Evolutionary conservation across 345 rosid genomes (phyloP).

Genomic region (Syzygium oleosum): DNA sequence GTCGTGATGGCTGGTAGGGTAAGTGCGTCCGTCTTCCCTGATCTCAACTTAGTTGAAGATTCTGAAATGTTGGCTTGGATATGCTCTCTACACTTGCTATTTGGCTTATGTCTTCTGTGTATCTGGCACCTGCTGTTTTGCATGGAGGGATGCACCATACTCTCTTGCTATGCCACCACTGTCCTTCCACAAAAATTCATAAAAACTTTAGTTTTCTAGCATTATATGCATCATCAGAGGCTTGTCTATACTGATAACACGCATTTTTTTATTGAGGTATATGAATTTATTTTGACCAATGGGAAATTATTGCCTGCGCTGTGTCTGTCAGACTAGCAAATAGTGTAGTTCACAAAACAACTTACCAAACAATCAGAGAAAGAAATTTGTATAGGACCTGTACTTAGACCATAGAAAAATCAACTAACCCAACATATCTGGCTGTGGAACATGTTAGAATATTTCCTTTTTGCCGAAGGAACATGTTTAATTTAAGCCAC

Average conservation of each 20-base stretch:
- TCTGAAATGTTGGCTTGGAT: background rate
- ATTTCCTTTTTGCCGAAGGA: background rate
- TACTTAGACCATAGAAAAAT: background rate
- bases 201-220: background rate
- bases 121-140: background rate
- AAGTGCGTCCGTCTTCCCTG: background rate
- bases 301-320: background rate
- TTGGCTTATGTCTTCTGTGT: background rate
- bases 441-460: background rate
- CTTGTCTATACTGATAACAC: background rate
- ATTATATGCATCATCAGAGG: background rate
- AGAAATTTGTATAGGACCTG: background rate
- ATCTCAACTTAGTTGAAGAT: background rate
- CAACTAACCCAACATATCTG: background rate
- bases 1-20: background rate
- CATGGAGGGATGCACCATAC: background rate
- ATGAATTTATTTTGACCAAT: background rate
- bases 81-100: background rate
- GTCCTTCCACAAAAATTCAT: background rate
- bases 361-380: background rate
- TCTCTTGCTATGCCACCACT: background rate
- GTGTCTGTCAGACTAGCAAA: background rate
- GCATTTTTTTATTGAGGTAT: background rate
- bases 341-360: background rate
- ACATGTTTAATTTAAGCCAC: background rate